These are phyloP conservation scores for Ophiostoma perfectum DNA, from an alignment of 2,329 filamentous ascomycete species.

Conservation along the genomic window DNA sequence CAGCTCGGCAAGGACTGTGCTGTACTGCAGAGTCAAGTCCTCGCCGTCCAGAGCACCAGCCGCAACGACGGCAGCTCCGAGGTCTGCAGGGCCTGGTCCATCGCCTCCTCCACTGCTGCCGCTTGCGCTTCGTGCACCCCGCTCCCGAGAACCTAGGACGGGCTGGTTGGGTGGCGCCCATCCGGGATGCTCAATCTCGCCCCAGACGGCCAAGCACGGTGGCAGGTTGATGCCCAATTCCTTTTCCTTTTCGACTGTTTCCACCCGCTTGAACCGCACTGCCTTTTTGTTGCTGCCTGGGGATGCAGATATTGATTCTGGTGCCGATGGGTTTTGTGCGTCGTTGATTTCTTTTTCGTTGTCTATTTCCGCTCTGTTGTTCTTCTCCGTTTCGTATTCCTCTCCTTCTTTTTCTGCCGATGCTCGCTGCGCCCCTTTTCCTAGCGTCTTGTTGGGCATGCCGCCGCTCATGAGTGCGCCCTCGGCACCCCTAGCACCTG, in stretches of 20 bases:
- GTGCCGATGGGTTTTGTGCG: neutral
- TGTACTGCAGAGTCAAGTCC: slow-evolving; percentile 76
- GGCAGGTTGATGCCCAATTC: slow-evolving; percentile 45
- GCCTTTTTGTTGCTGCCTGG: neutral
- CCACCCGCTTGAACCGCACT: slow-evolving; percentile 23
- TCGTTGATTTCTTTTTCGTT: neutral
- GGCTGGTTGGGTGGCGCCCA: slow-evolving; percentile 69
- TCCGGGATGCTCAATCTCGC: slow-evolving; percentile 75
- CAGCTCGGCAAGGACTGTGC: slow-evolving; percentile 73
- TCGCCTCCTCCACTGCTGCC: neutral
- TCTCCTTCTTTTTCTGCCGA: neutral
- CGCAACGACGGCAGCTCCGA: neutral
- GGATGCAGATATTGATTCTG: neutral
- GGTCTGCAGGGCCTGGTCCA: neutral
- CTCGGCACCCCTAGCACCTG: neutral
- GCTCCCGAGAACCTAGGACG: neutral
- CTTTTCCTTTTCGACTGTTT: slow-evolving; percentile 27
- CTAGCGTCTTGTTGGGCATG: no score
- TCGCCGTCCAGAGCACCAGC: slow-evolving; percentile 51
- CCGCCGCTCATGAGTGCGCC: neutral
- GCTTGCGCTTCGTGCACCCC: neutral
- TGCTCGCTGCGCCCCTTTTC: neutral
- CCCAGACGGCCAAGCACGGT: slow-evolving; percentile 60
- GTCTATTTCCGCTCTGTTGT: neutral
- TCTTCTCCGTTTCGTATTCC: neutral